Evolutionary conservation across 2,329 filamentous ascomycete species (phyloP).

Genomic region (Talaromyces sp.): DNA sequence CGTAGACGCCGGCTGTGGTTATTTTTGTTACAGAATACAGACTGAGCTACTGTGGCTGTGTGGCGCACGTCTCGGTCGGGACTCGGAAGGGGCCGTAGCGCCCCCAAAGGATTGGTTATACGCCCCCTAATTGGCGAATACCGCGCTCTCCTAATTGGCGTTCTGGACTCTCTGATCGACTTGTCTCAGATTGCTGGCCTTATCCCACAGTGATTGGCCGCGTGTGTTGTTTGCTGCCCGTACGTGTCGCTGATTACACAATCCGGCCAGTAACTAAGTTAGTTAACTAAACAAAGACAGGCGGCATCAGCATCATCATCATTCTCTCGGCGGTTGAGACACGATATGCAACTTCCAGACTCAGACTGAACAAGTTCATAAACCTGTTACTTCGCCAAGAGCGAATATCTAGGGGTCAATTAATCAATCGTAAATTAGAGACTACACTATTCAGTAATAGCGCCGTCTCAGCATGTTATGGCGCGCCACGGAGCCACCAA

Average conservation of each 20-base stretch:
- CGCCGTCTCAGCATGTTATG: background rate
- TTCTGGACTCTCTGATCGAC: conserved; percentile 10
- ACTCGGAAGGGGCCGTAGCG: background rate
- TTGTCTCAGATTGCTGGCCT: conserved; percentile 10
- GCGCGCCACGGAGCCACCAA: background rate
- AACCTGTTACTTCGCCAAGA: background rate
- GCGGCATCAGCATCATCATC: background rate
- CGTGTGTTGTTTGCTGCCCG: background rate
- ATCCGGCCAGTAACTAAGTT: background rate
- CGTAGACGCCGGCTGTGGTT: background rate
- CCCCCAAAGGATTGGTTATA: too few species aligned
- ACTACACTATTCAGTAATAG: background rate
- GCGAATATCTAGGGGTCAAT: background rate
- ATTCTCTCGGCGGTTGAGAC: background rate
- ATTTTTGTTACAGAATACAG: background rate
- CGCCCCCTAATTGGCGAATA: background rate
- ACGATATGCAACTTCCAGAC: background rate
- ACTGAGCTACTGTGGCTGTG: background rate
- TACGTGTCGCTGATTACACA: background rate
- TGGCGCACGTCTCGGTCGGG: conserved; percentile 3
- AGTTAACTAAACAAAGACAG: background rate
- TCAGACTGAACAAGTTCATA: background rate
- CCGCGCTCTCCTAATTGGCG: background rate
- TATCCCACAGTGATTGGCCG: background rate
- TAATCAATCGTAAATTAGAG: background rate